Evolutionary conservation across 331 rosid genomes (phyloP), one percentile per base, ranked within the genome.

Genomic region (Acacia pycnantha): DNA sequence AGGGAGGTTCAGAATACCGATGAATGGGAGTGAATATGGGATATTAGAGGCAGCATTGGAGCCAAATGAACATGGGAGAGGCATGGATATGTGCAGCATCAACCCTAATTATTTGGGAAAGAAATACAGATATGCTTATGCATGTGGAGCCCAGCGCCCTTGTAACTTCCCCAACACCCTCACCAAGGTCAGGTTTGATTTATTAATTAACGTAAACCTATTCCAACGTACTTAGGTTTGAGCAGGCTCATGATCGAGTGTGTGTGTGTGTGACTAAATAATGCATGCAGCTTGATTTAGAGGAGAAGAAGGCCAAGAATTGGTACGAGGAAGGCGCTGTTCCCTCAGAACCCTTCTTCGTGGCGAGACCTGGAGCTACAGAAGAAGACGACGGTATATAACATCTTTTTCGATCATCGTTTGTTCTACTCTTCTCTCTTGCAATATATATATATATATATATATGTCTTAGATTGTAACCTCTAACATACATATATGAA

Each of bases 141-240:
- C 98, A 35, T 94, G 97, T 87, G 99, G 99, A 65, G 99, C 99
- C n/a, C 77, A 72, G 11, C 92, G 99, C 70, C 99, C 99, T 56
- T 96, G 99, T 91, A 91, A 96, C 82, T 96, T 94, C 50, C 99
- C 99, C 82, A 96, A 96, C 89, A 92, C 97, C 53, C 90, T 96
- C 86, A 94, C 98, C 50, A 96, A 96, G 97, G 99, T 86, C 75
- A 14, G 22, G 3, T 56, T 41, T 27, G 37, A 15, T 26, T 13
- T 12, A 61, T 26, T 27, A 43, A 8, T 48, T 15, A 50, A 50
- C 21, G 6, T 14, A 12, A 53, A 21, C 61, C 59, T 19, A 4
- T 29, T 64, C 41, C 69, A 29, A 29, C 11, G 29, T 29, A 29
- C 1, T 4, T 21, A 19, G 58, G n/a, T 37, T 11, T 27, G 41